A percentile compares a stretch with the other conserved stretches of the same genome.
These are phyloP conservation scores for Taphrina flavorubra DNA, from an alignment of 1,139 yeast genomes.

Conservation along the genomic window DNA sequence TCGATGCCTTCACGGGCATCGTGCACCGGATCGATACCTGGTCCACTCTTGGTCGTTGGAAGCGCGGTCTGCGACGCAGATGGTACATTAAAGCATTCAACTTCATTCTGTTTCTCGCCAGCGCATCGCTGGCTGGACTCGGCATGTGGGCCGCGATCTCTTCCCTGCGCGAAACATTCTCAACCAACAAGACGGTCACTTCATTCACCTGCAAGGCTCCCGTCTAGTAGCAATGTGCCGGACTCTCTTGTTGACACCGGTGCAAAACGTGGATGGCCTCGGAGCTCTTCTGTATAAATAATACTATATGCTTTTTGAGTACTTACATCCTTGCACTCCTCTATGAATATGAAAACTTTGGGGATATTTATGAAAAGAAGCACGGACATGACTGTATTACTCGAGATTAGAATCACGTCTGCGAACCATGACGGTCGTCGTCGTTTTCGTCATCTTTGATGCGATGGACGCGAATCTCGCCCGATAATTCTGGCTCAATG, in stretches of 20 bases:
- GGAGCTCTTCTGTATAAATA: no score
- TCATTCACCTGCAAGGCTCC: conserved; percentile 21
- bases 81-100: conserved; percentile 27
- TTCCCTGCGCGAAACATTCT: neutral
- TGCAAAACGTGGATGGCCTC: no score
- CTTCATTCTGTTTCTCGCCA: neutral
- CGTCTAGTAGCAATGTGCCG: neutral
- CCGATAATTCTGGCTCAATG: conserved; percentile 13
- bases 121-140: conserved; percentile 9
- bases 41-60: conserved; percentile 1
- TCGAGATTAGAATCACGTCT: no score
- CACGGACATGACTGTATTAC: no score
- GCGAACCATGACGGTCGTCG: neutral
- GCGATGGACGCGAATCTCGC: neutral
- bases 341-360: no score
- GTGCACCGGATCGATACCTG: neutral
- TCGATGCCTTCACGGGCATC: conserved; percentile 9
- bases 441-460: neutral
- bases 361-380: no score
- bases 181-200: neutral
- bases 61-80: neutral
- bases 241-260: no score
- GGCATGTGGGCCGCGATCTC: conserved; percentile 19
- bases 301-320: neutral
- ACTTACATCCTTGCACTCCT: neutral